Evolutionary conservation across 306 rosid species (phyloP).

Genomic region (Sicyos baderoa): DNA sequence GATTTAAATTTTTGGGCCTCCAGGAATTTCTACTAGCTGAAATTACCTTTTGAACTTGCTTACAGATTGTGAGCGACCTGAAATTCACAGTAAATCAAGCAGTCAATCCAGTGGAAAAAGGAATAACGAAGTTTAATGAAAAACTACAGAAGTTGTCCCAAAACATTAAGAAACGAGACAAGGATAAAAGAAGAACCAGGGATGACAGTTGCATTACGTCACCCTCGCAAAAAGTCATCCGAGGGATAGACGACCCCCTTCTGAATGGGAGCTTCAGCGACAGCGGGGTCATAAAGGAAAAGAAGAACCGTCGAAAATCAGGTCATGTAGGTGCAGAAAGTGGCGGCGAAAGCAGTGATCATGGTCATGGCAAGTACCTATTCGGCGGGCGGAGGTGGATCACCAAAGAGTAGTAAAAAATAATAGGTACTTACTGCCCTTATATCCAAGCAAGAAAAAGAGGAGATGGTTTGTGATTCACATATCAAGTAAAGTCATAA

Average conservation of each 20-base stretch:
- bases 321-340: slow-evolving; percentile 80
- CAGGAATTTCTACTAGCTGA: neutral
- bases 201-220: slow-evolving; percentile 73
- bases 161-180: slow-evolving; percentile 82
- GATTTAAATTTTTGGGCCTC: neutral
- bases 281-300: slow-evolving; percentile 53
- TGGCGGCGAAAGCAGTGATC: slow-evolving; percentile 93
- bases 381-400: slow-evolving; percentile 85
- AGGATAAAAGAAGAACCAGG: slow-evolving; percentile 65
- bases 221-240: slow-evolving; percentile 60
- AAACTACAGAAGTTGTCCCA: slow-evolving; percentile 67
- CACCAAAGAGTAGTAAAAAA: slow-evolving; percentile 58
- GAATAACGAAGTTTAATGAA: slow-evolving; percentile 71
- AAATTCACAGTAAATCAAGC: slow-evolving; percentile 93
- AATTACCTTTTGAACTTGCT: neutral
- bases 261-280: slow-evolving; percentile 81
- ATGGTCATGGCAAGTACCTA: slow-evolving; percentile 63
- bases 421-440: neutral
- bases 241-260: slow-evolving; percentile 93
- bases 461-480: neutral
- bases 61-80: slow-evolving; percentile 85
- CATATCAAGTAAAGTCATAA: slow-evolving; percentile 3
- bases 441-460: slow-evolving; percentile 13
- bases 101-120: slow-evolving; percentile 93
- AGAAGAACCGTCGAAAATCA: slow-evolving; percentile 75